Evolutionary conservation across 2,329 filamentous ascomycete genomes (phyloP).

Genomic region (Setomelanomma holmii): DNA sequence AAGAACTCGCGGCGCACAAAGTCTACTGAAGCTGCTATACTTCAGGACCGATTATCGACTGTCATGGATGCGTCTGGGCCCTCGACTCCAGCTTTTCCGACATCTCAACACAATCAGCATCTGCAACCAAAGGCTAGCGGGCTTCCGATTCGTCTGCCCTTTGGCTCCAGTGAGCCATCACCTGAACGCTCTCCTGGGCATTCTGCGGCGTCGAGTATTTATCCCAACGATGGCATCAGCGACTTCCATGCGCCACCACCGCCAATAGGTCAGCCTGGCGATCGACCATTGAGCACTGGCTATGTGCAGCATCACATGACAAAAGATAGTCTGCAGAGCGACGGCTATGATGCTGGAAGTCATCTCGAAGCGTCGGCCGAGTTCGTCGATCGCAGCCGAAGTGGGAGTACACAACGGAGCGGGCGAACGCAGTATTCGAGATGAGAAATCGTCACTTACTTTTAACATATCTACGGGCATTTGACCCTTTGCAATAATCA

Average conservation of each 20-base stretch:
- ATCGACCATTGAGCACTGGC: slow-evolving; percentile 47
- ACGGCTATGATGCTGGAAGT: slow-evolving; percentile 36
- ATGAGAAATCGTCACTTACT: neutral
- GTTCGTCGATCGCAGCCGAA: slow-evolving; percentile 45
- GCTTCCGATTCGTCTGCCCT: slow-evolving; percentile 43
- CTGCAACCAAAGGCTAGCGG: slow-evolving; percentile 32
- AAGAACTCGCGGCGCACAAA: slow-evolving; percentile 68
- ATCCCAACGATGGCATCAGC: slow-evolving; percentile 27
- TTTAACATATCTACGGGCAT: slow-evolving; percentile 9
- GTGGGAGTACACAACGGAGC: slow-evolving; percentile 42
- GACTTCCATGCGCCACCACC: slow-evolving; percentile 30
- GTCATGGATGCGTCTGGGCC: slow-evolving; percentile 31
- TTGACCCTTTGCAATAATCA: slow-evolving; percentile 2
- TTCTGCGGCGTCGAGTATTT: slow-evolving; percentile 46
- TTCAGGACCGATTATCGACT: slow-evolving; percentile 38
- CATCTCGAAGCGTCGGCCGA: slow-evolving; percentile 47
- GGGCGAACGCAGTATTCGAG: slow-evolving; percentile 21
- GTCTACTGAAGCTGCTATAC: slow-evolving; percentile 36
- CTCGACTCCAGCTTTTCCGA: slow-evolving; percentile 17
- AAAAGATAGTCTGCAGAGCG: slow-evolving; percentile 46
- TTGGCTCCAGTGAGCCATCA: slow-evolving; percentile 45
- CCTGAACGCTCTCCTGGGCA: slow-evolving; percentile 44
- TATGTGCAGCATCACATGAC: slow-evolving; percentile 49
- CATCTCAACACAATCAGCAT: slow-evolving; percentile 23
- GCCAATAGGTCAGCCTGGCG: slow-evolving; percentile 18